Conservation (phyloP, 2,329 filamentous ascomycete species). For the Plectosphaerella sp. region DNA sequence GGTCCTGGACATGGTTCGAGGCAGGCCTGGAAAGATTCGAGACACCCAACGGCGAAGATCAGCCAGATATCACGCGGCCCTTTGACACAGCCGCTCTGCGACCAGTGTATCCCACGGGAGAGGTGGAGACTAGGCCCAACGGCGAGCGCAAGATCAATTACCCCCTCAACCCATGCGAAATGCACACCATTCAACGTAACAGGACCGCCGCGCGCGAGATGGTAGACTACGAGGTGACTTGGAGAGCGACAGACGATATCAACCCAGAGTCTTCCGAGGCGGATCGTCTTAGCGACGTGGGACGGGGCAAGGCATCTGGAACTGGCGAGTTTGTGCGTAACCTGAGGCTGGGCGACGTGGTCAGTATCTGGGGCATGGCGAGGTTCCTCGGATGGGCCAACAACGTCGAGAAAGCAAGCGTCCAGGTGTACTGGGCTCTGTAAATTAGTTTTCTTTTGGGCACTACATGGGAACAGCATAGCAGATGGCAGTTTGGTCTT, state of each 20-base stretch:
- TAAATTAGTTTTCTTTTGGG: slow-evolving; percentile 17
- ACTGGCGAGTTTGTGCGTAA: slow-evolving; percentile 52
- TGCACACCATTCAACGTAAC: slow-evolving; percentile 46
- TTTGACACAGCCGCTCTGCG: slow-evolving; percentile 30
- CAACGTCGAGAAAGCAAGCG: slow-evolving; percentile 38
- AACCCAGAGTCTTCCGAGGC: slow-evolving; percentile 35
- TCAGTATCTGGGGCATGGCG: slow-evolving; percentile 58
- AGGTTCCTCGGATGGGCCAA: slow-evolving; percentile 54
- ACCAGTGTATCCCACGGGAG: slow-evolving; percentile 26
- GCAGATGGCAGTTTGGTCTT: no score
- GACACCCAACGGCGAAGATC: slow-evolving; percentile 13
- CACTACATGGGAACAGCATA: background rate
- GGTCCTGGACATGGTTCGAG: slow-evolving; percentile 61
- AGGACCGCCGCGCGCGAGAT: slow-evolving; percentile 25
- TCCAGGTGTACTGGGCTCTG: slow-evolving; percentile 56
- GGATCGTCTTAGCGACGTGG: slow-evolving; percentile 30
- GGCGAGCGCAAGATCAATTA: slow-evolving; percentile 28
- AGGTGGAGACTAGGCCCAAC: slow-evolving; percentile 1
- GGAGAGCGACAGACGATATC: slow-evolving; percentile 47
- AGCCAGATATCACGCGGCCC: slow-evolving; percentile 5
- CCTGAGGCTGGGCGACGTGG: slow-evolving; percentile 54
- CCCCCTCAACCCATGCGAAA: slow-evolving; percentile 23
- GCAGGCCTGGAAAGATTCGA: slow-evolving; percentile 55
- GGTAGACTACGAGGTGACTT: slow-evolving; percentile 43
- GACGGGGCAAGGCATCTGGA: slow-evolving; percentile 45